phyloP scores from a whole-genome alignment of 768 basidiomycete genomes.

The Hebeloma cylindrosporum region DNA sequence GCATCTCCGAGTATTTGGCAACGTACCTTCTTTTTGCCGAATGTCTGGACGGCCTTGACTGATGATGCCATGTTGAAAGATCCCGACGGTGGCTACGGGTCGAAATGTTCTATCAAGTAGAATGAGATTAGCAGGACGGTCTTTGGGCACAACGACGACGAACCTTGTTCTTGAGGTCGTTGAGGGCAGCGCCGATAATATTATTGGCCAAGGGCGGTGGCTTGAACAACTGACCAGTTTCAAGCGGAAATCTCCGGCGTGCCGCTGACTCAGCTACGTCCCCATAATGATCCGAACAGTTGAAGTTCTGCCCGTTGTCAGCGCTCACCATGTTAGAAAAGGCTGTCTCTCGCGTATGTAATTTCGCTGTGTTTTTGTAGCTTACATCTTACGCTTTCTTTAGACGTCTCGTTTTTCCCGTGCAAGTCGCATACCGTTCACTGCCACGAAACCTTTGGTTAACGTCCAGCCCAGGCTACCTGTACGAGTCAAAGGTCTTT shows the following conservation, averaged over 20 bases:
- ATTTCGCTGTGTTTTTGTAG: background rate
- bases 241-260: slow-evolving; percentile 20
- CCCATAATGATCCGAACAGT: slow-evolving; percentile 19
- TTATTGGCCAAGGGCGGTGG: slow-evolving; percentile 34
- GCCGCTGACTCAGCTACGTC: slow-evolving; percentile 35
- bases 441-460: slow-evolving; percentile 19
- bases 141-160: too few relatives aligned
- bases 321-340: slow-evolving; percentile 22
- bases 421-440: slow-evolving; percentile 13
- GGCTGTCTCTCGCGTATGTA: slow-evolving; percentile 22
- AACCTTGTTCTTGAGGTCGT: slow-evolving; percentile 48
- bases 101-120: slow-evolving; percentile 18
- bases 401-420: slow-evolving; percentile 20
- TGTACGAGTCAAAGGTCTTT: slow-evolving; percentile 21
- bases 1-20: slow-evolving; percentile 6
- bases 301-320: slow-evolving; percentile 14
- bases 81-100: slow-evolving; percentile 27
- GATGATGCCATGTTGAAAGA: slow-evolving; percentile 64
- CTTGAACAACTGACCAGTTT: slow-evolving; percentile 45
- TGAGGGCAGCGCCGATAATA: slow-evolving; percentile 41
- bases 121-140: slow-evolving; percentile 12
- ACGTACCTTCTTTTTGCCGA: slow-evolving; percentile 99
- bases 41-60: slow-evolving; percentile 93
- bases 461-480: slow-evolving; percentile 20
- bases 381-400: background rate